phyloP scores from a whole-genome alignment of 345 rosid genomes.

The Clausena lansium region DNA sequence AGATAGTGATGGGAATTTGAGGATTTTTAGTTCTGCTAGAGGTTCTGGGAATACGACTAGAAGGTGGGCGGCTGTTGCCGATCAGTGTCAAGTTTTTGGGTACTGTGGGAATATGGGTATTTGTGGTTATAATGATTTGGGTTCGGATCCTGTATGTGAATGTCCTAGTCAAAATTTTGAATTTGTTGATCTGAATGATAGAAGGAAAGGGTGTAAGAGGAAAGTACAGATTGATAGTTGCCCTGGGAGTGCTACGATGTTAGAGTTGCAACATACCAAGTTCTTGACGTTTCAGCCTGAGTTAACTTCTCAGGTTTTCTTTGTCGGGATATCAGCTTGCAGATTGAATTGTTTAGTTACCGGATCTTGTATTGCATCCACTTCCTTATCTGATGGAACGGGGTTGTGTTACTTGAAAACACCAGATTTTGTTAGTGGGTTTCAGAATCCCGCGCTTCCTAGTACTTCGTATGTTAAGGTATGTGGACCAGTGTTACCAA shows the following conservation, averaged over 20 bases:
- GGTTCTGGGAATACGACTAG: slow-evolving; percentile 20
- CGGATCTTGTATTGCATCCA: slow-evolving; percentile 50
- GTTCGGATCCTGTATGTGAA: slow-evolving; percentile 45
- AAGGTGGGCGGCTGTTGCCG: slow-evolving; percentile 59
- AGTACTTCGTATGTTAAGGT: slow-evolving; percentile 66
- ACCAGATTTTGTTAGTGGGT: slow-evolving; percentile 47
- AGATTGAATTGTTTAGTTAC: slow-evolving; percentile 48
- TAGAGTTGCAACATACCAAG: slow-evolving; percentile 45
- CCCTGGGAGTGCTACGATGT: slow-evolving; percentile 45
- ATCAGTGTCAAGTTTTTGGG: slow-evolving; percentile 65
- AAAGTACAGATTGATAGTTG: slow-evolving; percentile 52
- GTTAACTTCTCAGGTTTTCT: slow-evolving; percentile 36
- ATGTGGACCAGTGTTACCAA: slow-evolving; percentile 46
- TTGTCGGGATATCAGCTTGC: slow-evolving; percentile 51
- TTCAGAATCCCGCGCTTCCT: slow-evolving; percentile 51
- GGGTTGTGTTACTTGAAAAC: slow-evolving; percentile 50
- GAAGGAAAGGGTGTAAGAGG: slow-evolving; percentile 60
- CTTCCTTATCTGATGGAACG: slow-evolving; percentile 58
- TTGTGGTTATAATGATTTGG: slow-evolving; percentile 46
- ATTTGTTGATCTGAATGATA: slow-evolving; percentile 41
- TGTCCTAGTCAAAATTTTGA: slow-evolving; percentile 72
- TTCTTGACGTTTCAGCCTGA: slow-evolving; percentile 55
- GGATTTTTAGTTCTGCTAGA: slow-evolving; percentile 43
- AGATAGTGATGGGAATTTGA: slow-evolving; percentile 64
- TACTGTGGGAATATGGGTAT: slow-evolving; percentile 67